phyloP scores from a whole-genome alignment of 768 basidiomycete species.

The Tylopilus plumbeoviolaceoides region DNA sequence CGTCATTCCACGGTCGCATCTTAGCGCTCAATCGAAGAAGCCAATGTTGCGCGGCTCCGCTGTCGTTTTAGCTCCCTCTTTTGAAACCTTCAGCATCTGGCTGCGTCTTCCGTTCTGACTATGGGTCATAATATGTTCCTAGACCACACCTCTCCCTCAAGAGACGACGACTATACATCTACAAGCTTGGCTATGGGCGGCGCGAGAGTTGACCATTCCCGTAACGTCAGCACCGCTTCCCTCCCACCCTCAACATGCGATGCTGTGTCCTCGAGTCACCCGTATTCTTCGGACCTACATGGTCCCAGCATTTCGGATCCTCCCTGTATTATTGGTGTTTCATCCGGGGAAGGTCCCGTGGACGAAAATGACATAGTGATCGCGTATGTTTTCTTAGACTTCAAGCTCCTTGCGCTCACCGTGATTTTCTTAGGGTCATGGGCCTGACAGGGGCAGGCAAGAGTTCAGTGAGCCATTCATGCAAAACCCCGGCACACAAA shows the following conservation, averaged over 20 bases:
- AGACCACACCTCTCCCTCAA: neutral
- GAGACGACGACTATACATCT: too few species aligned
- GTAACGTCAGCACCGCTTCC: neutral
- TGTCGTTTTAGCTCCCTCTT: neutral
- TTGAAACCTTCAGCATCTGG: neutral
- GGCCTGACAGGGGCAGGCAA: constrained; percentile 15
- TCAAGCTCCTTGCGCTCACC: neutral
- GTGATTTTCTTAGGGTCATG: constrained; percentile 9
- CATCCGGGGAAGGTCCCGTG: neutral
- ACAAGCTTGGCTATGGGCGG: neutral
- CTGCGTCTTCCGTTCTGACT: neutral
- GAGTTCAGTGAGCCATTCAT: constrained; percentile 14
- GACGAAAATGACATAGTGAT: constrained; percentile 13
- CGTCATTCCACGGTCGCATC: neutral
- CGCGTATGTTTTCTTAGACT: constrained; percentile 8
- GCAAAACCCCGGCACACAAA: neutral
- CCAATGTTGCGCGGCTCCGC: too few species aligned
- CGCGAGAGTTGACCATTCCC: neutral
- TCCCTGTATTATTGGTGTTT: neutral
- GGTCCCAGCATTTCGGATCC: neutral
- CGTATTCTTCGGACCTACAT: neutral
- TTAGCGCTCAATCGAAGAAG: neutral
- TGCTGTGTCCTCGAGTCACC: neutral
- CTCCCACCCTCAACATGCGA: neutral
- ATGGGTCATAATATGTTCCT: neutral